Evolutionary conservation across 345 rosid species (phyloP), one percentile per base, ranked within the genome.

Genomic region (Nephelium lappaceum): DNA sequence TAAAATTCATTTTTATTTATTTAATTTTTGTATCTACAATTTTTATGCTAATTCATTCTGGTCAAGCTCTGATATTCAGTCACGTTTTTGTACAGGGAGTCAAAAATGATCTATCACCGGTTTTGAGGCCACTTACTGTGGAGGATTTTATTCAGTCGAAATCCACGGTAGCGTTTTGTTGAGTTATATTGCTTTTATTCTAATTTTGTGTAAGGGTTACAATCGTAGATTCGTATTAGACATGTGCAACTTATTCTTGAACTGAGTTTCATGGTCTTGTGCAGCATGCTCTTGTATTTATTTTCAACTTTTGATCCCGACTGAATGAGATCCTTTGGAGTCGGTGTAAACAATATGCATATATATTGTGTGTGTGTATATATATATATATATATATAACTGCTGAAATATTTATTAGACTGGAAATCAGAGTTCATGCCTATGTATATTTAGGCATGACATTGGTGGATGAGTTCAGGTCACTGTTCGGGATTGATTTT

Each of bases 111-210:
- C 83, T 69, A 67, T 53, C 88, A 79, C 84, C 88, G 41, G 75
- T 73, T 19, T 77, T 91, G 77, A 91, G 99, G 82, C 86, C 92
- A 3, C 90, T 94, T 76, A 85, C 70, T 77, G 82, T 94, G 86
- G 95, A 97, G 42, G 99, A 97, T 80, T 97, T 97, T 72, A 69
- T 90, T 62, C 87, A 82, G 58, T 89, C 98, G 41, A 97, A 97
- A 87, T 89, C 93, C 41, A 97, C 94, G 97, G 99, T 97, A 88
- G 67, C 38, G 8, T 49, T 47, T 63, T 0, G 24, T 24, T 3
- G 8, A 72, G 57, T 36, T 65, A 39, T 14, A 43, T 74, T 18
- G 7, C 23, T 16, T 68, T 6, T 63, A 21, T 36, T 4, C 64
- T 21, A 16, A 38, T 43, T 6, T n/a, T 39, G 23, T 36, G 38